A percentile compares a stretch with the other conserved stretches of the same genome.
Conservation (phyloP, 2,329 filamentous ascomycete genomes). For the Colletotrichum spinosum region DNA sequence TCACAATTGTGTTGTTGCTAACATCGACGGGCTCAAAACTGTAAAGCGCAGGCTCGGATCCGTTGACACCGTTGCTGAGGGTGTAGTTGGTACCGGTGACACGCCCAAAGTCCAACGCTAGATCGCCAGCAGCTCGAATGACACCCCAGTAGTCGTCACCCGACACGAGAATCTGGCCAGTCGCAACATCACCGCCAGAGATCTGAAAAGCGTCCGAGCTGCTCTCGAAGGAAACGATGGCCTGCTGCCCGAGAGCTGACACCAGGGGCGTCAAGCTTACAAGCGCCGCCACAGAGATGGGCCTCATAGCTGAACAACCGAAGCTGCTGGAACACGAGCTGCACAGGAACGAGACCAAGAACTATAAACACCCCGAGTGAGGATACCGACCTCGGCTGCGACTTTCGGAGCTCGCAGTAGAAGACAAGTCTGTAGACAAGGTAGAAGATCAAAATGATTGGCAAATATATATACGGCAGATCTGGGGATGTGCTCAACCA, state of each 20-base stretch:
- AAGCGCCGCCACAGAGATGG: conserved; percentile 38
- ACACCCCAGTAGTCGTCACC: conserved; percentile 75
- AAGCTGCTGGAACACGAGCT: neutral
- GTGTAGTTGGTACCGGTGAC: conserved; percentile 75
- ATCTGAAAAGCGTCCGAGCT: conserved; percentile 45
- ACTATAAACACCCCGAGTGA: neutral
- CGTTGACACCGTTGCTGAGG: conserved; percentile 60
- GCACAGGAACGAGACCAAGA: neutral
- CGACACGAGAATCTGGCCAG: conserved; percentile 66
- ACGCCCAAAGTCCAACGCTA: conserved; percentile 76
- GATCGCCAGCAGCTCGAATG: conserved; percentile 73
- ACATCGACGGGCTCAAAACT: conserved; percentile 57
- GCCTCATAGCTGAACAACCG: conserved; percentile 28
- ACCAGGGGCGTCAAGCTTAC: conserved; percentile 40
- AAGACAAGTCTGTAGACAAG: neutral
- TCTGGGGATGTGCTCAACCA: neutral
- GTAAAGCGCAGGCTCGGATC: conserved; percentile 52
- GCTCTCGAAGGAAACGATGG: conserved; percentile 55
- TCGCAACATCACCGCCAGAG: conserved; percentile 49
- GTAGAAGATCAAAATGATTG: neutral
- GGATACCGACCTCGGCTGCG: neutral
- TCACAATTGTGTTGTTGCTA: conserved; percentile 60
- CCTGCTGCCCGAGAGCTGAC: conserved; percentile 60
- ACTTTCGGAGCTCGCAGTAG: neutral
- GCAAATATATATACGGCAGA: neutral